Evolutionary conservation across 441 rosid genomes (phyloP).

Genomic region (Gossypium davidsonii): DNA sequence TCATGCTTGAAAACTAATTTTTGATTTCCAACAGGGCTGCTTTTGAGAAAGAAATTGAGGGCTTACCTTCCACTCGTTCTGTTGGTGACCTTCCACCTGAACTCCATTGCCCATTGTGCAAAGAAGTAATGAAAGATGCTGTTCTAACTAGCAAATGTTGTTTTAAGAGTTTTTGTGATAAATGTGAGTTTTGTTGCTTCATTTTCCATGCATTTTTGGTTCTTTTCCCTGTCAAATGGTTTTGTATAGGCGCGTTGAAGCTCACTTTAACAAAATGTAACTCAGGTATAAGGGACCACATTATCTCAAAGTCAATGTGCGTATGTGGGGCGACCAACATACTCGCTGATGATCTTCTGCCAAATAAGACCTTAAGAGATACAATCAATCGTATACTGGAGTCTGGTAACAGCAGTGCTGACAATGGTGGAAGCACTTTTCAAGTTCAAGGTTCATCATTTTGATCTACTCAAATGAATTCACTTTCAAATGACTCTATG

Average conservation of each 20-base stretch:
- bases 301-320: conserved; percentile 72
- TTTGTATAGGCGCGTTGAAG: conserved; percentile 2
- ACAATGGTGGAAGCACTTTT: conserved; percentile 74
- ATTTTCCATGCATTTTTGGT: neutral
- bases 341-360: conserved; percentile 96
- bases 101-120: conserved; percentile 91
- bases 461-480: conserved; percentile 5
- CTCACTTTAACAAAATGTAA: conserved; percentile 15
- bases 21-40: conserved; percentile 62
- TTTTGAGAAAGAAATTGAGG: conserved; percentile 94
- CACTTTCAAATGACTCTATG: conserved; percentile 1
- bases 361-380: conserved; percentile 91
- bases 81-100: conserved; percentile 98
- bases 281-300: conserved; percentile 85
- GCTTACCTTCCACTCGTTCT: conserved; percentile 83
- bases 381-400: conserved; percentile 91
- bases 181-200: conserved; percentile 41
- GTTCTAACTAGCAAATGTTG: conserved; percentile 97
- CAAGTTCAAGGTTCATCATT: conserved; percentile 80
- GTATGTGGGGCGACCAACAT: conserved; percentile 83
- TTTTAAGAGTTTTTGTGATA: conserved; percentile 80
- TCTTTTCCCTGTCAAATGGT: neutral
- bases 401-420: conserved; percentile 87
- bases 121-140: conserved; percentile 98
- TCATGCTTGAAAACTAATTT: neutral